These are phyloP conservation scores for Closterium sp. DNA, from an alignment of 139 green algal genomes.

Conservation along the genomic window DNA sequence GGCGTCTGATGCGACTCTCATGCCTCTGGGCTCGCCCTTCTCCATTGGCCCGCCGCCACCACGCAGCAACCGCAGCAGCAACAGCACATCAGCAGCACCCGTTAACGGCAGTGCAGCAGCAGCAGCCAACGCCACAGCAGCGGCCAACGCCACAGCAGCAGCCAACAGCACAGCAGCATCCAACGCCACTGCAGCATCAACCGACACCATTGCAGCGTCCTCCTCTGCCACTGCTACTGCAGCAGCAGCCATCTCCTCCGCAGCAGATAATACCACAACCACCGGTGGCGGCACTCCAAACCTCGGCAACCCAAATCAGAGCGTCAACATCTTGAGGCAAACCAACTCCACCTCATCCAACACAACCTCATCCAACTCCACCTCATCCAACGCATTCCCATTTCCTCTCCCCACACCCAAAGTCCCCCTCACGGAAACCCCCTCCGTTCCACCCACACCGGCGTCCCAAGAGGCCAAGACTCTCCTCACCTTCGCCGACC, in stretches of 20 bases:
- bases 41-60: background rate
- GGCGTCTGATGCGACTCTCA: background rate
- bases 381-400: background rate
- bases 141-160: background rate
- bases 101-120: background rate
- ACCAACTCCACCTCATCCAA: no score
- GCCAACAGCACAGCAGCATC: background rate
- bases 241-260: no score
- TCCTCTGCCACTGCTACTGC: no score
- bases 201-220: background rate
- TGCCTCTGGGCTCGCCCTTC: background rate
- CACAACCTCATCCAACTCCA: no score
- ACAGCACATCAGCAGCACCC: background rate
- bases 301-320: no score
- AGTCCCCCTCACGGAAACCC: no score
- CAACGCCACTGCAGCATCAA: background rate
- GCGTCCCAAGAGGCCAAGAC: background rate
- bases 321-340: no score
- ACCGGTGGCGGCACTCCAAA: background rate
- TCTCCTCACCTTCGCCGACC: background rate
- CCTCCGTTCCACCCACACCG: background rate
- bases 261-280: background rate
- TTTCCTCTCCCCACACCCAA: background rate
- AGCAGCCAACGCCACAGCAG: background rate
- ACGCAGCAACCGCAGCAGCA: background rate